Evolutionary conservation across 306 rosid species (phyloP).

Genomic region (Prunus dulcis): DNA sequence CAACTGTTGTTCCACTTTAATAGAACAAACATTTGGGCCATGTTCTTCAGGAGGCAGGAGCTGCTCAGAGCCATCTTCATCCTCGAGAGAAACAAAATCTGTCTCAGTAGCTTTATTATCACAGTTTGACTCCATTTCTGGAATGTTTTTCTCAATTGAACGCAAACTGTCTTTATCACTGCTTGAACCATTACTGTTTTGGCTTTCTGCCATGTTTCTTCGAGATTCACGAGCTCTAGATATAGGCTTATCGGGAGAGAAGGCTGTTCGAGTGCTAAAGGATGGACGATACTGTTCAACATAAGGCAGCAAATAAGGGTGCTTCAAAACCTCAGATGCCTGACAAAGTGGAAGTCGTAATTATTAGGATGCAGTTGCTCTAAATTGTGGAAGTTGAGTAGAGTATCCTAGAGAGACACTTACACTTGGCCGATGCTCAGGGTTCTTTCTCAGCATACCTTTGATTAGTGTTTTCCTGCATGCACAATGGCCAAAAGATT

Average conservation of each 20-base stretch:
- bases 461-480: constrained; percentile 94
- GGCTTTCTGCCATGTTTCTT: constrained; percentile 84
- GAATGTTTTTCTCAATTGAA: constrained; percentile 64
- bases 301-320: constrained; percentile 91
- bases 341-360: constrained; percentile 36
- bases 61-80: constrained; percentile 58
- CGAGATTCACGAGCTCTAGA: constrained; percentile 40
- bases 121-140: constrained; percentile 28
- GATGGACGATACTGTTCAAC: constrained; percentile 77
- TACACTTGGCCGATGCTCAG: constrained; percentile 96
- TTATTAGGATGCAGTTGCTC: constrained; percentile 18
- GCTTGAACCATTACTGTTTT: constrained; percentile 76
- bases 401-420: constrained; percentile 30
- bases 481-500: constrained; percentile 15
- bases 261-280: constrained; percentile 47
- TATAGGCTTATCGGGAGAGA: constrained; percentile 62
- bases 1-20: constrained; percentile 41
- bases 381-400: constrained; percentile 13
- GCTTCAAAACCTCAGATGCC: constrained; percentile 96
- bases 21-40: constrained; percentile 32
- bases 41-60: constrained; percentile 42
- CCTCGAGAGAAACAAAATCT: constrained; percentile 57
- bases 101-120: constrained; percentile 52
- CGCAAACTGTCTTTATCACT: constrained; percentile 82
- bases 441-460: constrained; percentile 94